These are phyloP conservation scores for Poa annua DNA, from an alignment of 176 grass and related monocot genomes.

Conservation along the genomic window DNA sequence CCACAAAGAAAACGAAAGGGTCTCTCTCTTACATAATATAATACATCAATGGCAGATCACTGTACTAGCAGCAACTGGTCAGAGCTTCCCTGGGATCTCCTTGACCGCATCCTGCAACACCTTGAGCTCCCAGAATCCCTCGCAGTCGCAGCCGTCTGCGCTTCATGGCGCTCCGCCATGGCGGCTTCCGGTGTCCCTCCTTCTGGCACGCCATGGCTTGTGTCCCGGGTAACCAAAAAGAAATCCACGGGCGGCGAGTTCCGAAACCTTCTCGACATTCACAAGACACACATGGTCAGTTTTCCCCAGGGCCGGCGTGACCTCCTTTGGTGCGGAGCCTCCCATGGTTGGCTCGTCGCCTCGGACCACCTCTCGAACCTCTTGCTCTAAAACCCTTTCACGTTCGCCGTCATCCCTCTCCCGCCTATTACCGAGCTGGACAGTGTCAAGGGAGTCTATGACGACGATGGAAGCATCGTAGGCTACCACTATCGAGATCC, in stretches of 20 bases:
- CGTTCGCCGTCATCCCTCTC: not conserved
- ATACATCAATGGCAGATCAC: not conserved
- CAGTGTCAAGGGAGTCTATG: not conserved
- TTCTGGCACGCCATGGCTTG: not conserved
- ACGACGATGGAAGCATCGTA: not conserved
- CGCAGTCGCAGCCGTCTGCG: not conserved
- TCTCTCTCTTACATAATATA: no score
- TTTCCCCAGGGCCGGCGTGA: not conserved
- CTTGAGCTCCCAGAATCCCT: slow-evolving; percentile 18
- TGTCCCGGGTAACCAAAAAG: not conserved
- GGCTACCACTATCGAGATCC: not conserved
- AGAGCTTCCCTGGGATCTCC: slow-evolving; percentile 13
- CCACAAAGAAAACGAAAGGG: no score
- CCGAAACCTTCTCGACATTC: not conserved
- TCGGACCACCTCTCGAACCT: slow-evolving; percentile 6
- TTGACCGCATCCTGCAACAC: not conserved
- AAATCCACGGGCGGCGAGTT: not conserved
- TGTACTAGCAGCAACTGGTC: not conserved
- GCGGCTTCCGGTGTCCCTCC: not conserved
- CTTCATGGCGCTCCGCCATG: not conserved
- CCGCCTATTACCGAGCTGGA: slow-evolving; percentile 4
- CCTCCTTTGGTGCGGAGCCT: not conserved
- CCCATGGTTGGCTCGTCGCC: slow-evolving; percentile 25
- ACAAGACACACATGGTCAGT: not conserved
- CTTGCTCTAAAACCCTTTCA: slow-evolving; percentile 26